phyloP scores from a whole-genome alignment of 2,329 filamentous ascomycete species.

The Hirsutella minnesotensis region DNA sequence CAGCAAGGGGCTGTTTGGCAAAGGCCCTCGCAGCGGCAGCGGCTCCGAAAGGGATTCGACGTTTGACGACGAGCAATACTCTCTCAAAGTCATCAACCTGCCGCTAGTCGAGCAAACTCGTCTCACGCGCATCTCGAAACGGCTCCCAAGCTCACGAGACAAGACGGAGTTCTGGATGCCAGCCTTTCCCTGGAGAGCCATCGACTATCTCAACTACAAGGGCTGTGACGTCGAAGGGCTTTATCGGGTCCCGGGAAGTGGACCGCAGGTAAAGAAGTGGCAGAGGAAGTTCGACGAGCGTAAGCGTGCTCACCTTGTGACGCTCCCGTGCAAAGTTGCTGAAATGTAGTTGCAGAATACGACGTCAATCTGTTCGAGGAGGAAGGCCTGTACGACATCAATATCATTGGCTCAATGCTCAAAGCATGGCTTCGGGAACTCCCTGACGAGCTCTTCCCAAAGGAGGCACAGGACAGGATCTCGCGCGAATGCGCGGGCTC shows the following conservation, averaged over 20 bases:
- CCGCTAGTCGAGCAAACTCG: conserved; percentile 82
- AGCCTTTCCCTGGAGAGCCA: conserved; percentile 85
- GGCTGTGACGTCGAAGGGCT: conserved; percentile 88
- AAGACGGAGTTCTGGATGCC: conserved; percentile 99
- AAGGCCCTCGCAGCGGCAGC: conserved; percentile 60
- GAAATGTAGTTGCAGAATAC: conserved; percentile 40
- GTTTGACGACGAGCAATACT: conserved; percentile 73
- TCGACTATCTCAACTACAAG: conserved; percentile 93
- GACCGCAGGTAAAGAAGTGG: conserved; percentile 85
- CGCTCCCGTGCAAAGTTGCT: conserved; percentile 5
- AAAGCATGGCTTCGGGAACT: conserved; percentile 92
- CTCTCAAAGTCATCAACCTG: conserved; percentile 73
- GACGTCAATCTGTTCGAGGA: conserved; percentile 88
- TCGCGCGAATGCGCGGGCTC: conserved; percentile 68
- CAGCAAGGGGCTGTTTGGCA: conserved; percentile 73
- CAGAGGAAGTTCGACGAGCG: conserved; percentile 82
- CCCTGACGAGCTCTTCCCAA: conserved; percentile 90
- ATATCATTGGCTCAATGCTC: conserved; percentile 90
- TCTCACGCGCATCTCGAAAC: conserved; percentile 82
- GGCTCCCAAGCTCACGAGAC: conserved; percentile 75
- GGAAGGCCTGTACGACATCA: conserved; percentile 84
- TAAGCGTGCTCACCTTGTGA: conserved; percentile 23
- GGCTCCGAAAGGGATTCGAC: conserved; percentile 51
- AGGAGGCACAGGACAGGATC: conserved; percentile 68
- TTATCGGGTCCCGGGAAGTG: conserved; percentile 84